These are phyloP conservation scores for Ophiocordyceps camponoti-leonardi DNA, from an alignment of 2,329 filamentous ascomycete genomes.

Conservation along the genomic window DNA sequence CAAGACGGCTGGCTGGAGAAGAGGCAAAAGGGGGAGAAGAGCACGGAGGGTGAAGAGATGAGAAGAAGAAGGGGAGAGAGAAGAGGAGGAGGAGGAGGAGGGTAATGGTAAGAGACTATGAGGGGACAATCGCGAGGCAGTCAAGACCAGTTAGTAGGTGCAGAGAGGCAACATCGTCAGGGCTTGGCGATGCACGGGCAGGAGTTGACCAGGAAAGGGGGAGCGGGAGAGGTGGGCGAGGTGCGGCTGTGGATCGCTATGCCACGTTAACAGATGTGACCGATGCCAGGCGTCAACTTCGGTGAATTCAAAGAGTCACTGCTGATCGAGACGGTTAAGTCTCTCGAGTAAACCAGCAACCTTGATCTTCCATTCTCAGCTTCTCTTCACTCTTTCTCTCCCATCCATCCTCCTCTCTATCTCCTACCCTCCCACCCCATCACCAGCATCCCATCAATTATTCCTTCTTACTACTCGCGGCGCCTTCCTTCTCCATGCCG, in stretches of 20 bases:
- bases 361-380: neutral
- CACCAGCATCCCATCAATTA: neutral
- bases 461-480: slow-evolving; percentile 23
- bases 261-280: neutral
- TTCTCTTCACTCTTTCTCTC: too few species aligned
- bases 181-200: neutral
- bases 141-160: neutral
- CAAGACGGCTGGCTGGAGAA: neutral
- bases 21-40: neutral
- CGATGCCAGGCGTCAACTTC: neutral
- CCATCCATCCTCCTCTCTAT: neutral
- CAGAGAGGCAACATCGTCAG: neutral
- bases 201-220: neutral
- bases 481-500: slow-evolving; percentile 50
- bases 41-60: neutral
- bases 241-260: neutral
- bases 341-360: neutral
- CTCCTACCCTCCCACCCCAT: neutral
- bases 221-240: too few species aligned
- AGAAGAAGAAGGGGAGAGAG: neutral
- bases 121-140: neutral
- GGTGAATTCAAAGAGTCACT: neutral
- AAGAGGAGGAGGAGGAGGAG: neutral
- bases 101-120: neutral
- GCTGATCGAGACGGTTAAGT: neutral